phyloP scores from a whole-genome alignment of 352 stramenopile species.

The Pythium guiyangense region DNA sequence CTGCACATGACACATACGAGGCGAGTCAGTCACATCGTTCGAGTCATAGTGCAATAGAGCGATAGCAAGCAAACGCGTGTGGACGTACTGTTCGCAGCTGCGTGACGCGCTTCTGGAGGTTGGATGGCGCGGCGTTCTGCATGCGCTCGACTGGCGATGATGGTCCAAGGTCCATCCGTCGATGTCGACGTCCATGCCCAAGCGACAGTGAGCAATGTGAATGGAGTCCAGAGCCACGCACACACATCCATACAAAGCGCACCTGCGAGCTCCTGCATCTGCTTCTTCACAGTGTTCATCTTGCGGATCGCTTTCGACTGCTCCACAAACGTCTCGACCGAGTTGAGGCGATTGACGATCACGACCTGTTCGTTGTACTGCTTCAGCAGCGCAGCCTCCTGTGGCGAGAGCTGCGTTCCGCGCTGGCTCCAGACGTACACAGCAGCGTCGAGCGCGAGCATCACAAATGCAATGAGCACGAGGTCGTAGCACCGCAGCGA shows the following conservation, averaged over 20 bases:
- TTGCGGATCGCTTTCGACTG: conserved; percentile 81
- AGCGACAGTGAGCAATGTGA: neutral
- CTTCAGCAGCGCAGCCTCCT: conserved; percentile 50
- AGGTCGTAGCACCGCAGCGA: conserved; percentile 66
- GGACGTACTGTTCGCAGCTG: conserved; percentile 58
- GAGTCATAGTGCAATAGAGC: neutral
- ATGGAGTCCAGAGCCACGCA: neutral
- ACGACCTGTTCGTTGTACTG: conserved; percentile 78
- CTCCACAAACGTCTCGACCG: conserved; percentile 86
- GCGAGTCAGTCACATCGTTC: conserved; percentile 3
- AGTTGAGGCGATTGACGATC: conserved; percentile 81
- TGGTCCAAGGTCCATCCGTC: neutral
- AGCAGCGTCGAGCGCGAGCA: conserved; percentile 44
- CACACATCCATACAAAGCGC: conserved; percentile 7
- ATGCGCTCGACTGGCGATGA: conserved; percentile 50
- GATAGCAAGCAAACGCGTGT: neutral
- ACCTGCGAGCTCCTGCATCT: conserved; percentile 80
- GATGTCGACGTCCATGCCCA: neutral
- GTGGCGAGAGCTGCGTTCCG: conserved; percentile 42
- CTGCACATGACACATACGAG: conserved; percentile 17
- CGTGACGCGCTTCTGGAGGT: conserved; percentile 70
- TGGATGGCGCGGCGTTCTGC: conserved; percentile 54
- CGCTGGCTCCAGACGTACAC: conserved; percentile 54
- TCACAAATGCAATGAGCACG: conserved; percentile 52
- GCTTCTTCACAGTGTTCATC: conserved; percentile 84